phyloP scores from a whole-genome alignment of 345 rosid species.

The Syzygium grande region DNA sequence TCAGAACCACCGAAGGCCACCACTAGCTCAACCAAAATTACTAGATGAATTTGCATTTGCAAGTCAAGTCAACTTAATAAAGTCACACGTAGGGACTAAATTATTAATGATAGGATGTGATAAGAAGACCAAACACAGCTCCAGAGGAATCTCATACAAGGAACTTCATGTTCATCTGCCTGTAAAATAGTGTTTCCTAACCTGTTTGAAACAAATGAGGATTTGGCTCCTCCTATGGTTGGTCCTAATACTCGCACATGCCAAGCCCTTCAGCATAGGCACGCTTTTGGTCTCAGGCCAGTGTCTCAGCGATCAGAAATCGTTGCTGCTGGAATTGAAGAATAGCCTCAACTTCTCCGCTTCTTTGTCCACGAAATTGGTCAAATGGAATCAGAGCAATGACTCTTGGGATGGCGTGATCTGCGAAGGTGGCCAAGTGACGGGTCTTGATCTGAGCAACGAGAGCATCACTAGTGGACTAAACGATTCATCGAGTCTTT shows the following conservation, averaged over 20 bases:
- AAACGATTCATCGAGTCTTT: conserved; percentile 14
- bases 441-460: conserved; percentile 28
- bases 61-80: not conserved
- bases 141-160: not conserved
- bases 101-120: not conserved
- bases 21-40: not conserved
- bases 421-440: conserved; percentile 21
- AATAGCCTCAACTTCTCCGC: conserved; percentile 5
- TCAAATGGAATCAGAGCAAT: conserved; percentile 12
- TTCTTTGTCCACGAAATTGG: not conserved
- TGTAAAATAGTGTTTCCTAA: not conserved
- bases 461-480: conserved; percentile 16
- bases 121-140: not conserved
- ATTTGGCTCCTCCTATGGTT: conserved; percentile 1
- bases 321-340: conserved; percentile 18
- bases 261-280: not conserved
- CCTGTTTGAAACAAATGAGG: conserved; percentile 2
- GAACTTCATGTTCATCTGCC: not conserved
- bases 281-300: conserved; percentile 6
- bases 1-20: not conserved
- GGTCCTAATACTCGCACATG: not conserved
- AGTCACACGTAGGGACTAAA: not conserved
- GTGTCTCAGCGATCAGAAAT: conserved; percentile 22
- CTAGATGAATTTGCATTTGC: not conserved
- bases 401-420: conserved; percentile 34